Conservation (phyloP, 768 basidiomycete species). For the Sarcodon sp. region DNA sequence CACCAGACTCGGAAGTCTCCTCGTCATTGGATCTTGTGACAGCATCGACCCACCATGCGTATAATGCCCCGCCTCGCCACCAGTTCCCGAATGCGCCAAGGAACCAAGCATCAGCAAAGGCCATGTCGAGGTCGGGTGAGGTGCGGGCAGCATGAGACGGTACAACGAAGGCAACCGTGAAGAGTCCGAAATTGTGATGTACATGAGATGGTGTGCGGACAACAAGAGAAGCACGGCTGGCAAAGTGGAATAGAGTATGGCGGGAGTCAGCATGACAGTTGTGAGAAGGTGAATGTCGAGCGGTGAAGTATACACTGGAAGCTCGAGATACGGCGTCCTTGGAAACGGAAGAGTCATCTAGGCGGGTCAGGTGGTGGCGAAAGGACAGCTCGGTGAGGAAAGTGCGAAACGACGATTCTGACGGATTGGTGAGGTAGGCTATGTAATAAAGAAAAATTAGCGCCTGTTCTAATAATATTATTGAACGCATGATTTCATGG, state of each 20-base stretch:
- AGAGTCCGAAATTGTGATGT: slow-evolving; percentile 77
- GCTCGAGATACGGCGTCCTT: slow-evolving; percentile 21
- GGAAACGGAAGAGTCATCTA: slow-evolving; percentile 58
- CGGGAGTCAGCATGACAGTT: slow-evolving; percentile 8
- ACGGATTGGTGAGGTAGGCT: slow-evolving; percentile 95
- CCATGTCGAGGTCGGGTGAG: slow-evolving; percentile 3
- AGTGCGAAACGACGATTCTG: slow-evolving; percentile 85
- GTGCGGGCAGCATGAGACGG: slow-evolving; percentile 27
- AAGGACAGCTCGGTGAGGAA: slow-evolving; percentile 98
- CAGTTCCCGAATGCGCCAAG: slow-evolving; percentile 85
- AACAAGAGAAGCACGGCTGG: slow-evolving; percentile 85
- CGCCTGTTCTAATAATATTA: no score
- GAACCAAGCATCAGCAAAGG: slow-evolving; percentile 72
- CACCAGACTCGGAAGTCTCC: slow-evolving; percentile 68
- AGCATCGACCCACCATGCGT: slow-evolving; percentile 68
- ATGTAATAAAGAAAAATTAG: slow-evolving; percentile 2
- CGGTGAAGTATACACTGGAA: slow-evolving; percentile 14
- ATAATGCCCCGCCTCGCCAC: slow-evolving; percentile 79
- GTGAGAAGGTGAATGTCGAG: slow-evolving; percentile 4
- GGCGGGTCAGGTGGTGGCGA: slow-evolving; percentile 80
- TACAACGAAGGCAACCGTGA: slow-evolving; percentile 72
- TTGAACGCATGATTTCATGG: no score
- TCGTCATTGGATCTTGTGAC: slow-evolving; percentile 51
- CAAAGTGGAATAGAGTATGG: slow-evolving; percentile 64
- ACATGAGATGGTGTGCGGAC: slow-evolving; percentile 85